Percentiles rank a stretch among this genome's conserved stretches.
Conservation (phyloP, 2,329 filamentous ascomycete genomes). For the Chaetomiaceae sp. region DNA sequence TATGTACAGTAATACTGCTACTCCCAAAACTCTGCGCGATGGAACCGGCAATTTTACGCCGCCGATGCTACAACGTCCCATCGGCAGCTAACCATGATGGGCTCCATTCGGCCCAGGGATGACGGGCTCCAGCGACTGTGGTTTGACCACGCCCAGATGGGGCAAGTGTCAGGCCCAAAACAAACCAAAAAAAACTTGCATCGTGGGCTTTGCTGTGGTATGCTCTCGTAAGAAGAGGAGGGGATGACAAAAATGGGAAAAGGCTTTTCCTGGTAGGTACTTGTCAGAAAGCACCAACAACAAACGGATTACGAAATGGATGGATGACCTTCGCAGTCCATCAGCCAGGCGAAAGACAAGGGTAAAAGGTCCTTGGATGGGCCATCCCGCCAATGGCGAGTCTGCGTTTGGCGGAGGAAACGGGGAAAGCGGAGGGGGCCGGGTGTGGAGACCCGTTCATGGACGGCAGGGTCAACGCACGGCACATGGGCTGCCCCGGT, state of each 20-base stretch:
- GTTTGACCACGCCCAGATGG: neutral
- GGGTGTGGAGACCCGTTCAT: constrained; percentile 2
- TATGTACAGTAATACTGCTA: neutral
- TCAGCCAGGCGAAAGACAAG: too few relatives aligned
- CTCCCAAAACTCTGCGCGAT: constrained; percentile 1
- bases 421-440: constrained; percentile 2
- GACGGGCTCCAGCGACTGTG: neutral
- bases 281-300: neutral
- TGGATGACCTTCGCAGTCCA: too few relatives aligned
- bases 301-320: neutral
- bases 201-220: too few relatives aligned
- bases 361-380: too few relatives aligned
- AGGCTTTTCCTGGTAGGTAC: neutral
- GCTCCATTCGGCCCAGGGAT: too few relatives aligned
- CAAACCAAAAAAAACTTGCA: too few relatives aligned
- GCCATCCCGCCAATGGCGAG: constrained; percentile 1
- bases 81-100: neutral
- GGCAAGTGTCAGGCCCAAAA: neutral
- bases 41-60: constrained; percentile 1
- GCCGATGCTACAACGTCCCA: neutral
- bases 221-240: too few relatives aligned
- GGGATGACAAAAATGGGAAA: neutral
- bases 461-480: too few relatives aligned
- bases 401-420: neutral
- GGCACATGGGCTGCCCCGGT: neutral